A percentile compares a stretch with the other conserved stretches of the same genome.
Evolutionary conservation across 768 basidiomycete species (phyloP).

Genomic region (Naganishia kalamii): DNA sequence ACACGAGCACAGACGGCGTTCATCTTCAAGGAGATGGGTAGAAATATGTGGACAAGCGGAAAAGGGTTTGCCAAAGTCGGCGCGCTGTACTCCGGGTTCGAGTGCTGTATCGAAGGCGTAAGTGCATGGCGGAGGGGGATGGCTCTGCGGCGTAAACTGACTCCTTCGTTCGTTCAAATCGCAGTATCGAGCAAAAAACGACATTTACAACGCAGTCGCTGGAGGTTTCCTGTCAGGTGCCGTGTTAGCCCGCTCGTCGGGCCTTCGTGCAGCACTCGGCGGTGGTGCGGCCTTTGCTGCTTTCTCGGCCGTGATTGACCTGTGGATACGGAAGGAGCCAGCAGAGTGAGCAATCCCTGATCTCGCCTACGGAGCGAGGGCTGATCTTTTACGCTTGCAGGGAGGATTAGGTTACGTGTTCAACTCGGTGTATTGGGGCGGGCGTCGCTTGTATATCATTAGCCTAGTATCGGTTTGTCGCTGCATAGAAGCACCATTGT

Average conservation of each 20-base stretch:
- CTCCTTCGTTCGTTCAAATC: not conserved
- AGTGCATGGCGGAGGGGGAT: constrained; percentile 45
- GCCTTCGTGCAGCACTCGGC: constrained; percentile 75
- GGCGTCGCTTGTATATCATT: not conserved
- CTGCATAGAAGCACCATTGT: constrained; percentile 1
- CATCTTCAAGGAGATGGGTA: constrained; percentile 90
- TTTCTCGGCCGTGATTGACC: constrained; percentile 84
- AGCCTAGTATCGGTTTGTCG: not conserved
- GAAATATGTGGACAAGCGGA: constrained; percentile 79
- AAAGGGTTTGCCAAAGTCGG: constrained; percentile 93
- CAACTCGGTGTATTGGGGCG: constrained; percentile 6
- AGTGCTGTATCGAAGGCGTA: constrained; percentile 91
- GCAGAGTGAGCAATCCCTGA: constrained; percentile 37
- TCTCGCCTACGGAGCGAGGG: no score
- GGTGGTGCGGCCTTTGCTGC: constrained; percentile 88
- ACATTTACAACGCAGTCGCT: constrained; percentile 81
- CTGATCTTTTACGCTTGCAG: not conserved
- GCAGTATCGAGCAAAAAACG: constrained; percentile 93
- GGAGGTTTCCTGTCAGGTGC: constrained; percentile 86
- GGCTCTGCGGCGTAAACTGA: not conserved
- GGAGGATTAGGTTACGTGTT: not conserved
- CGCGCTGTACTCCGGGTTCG: constrained; percentile 85
- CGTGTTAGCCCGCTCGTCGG: constrained; percentile 76
- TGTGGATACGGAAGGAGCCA: constrained; percentile 49
- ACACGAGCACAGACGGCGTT: constrained; percentile 68